These are phyloP conservation scores for Apiospora aurea DNA, from an alignment of 2,329 filamentous ascomycete genomes.

Conservation along the genomic window DNA sequence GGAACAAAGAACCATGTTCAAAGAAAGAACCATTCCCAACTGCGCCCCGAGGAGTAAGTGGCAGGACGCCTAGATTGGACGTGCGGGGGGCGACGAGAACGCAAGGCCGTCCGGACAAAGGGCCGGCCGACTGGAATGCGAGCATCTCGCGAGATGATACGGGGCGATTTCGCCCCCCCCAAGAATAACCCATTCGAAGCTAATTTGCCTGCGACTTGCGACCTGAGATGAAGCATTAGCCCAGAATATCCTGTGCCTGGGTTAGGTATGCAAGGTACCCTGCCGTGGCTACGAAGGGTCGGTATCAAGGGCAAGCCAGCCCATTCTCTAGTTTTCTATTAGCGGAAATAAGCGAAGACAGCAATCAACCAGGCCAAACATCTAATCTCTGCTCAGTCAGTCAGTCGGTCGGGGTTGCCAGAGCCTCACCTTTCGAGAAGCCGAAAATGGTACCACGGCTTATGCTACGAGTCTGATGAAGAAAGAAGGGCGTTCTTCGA, in stretches of 20 bases:
- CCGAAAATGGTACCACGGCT: neutral
- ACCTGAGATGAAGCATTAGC: slow-evolving; percentile 6
- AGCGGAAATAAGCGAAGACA: neutral
- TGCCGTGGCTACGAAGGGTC: neutral
- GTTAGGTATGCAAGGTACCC: neutral
- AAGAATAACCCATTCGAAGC: slow-evolving; percentile 2
- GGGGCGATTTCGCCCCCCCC: slow-evolving; percentile 9
- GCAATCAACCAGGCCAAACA: neutral
- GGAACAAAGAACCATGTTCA: slow-evolving; percentile 33
- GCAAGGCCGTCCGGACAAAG: slow-evolving; percentile 22
- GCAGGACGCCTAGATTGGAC: neutral
- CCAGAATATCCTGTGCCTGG: slow-evolving; percentile 13
- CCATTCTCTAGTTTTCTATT: slow-evolving; percentile 7
- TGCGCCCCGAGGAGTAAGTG: neutral
- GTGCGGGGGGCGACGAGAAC: neutral
- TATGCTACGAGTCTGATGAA: neutral
- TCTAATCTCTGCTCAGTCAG: neutral
- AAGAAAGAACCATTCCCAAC: slow-evolving; percentile 35
- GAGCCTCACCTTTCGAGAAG: slow-evolving; percentile 13
- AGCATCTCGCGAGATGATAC: slow-evolving; percentile 24
- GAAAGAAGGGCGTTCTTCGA: neutral
- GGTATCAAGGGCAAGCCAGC: slow-evolving; percentile 12
- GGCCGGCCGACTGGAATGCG: slow-evolving; percentile 23
- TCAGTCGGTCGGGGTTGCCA: neutral
- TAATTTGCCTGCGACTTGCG: neutral